Conservation (phyloP, 73 alveolate species). For the Stentor roeselii region DNA sequence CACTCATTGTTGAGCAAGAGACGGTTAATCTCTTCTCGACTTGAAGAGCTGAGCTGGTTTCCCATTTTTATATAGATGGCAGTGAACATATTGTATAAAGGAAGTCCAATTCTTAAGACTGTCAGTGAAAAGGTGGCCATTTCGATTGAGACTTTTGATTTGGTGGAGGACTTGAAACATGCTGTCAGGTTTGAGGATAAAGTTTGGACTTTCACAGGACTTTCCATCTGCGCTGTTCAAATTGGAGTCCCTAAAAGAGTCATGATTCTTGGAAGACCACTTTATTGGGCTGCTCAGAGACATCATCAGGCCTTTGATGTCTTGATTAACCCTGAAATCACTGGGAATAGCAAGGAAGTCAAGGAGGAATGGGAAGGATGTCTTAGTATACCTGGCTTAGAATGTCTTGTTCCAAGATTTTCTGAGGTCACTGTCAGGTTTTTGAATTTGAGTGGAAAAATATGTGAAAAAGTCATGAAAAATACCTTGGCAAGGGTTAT, state of each 20-base stretch:
- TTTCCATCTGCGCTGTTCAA: conserved; percentile 1
- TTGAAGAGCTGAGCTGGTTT: not conserved
- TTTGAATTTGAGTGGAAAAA: conserved; percentile 10
- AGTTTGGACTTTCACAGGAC: not conserved
- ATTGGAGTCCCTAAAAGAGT: conserved; percentile 4
- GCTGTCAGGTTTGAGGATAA: not conserved
- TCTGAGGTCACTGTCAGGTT: not conserved
- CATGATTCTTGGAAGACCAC: not conserved
- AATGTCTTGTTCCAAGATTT: conserved; percentile 15
- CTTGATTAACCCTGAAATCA: conserved; percentile 35
- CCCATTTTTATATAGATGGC: not conserved
- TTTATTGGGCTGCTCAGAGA: not conserved
- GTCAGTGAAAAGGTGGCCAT: not conserved
- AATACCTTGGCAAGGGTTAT: conserved; percentile 3
- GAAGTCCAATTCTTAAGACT: not conserved
- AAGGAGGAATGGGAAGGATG: conserved; percentile 21
- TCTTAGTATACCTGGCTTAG: conserved; percentile 31
- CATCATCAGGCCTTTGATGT: conserved; percentile 23
- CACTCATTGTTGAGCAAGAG: not conserved
- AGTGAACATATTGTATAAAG: too few species aligned
- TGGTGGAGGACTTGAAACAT: not conserved
- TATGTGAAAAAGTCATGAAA: too few species aligned
- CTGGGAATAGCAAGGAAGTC: conserved; percentile 23
- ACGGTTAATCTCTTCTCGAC: not conserved
- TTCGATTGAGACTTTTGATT: not conserved